Conservation (phyloP, 306 rosid genomes). For the Trifolium dubium region DNA sequence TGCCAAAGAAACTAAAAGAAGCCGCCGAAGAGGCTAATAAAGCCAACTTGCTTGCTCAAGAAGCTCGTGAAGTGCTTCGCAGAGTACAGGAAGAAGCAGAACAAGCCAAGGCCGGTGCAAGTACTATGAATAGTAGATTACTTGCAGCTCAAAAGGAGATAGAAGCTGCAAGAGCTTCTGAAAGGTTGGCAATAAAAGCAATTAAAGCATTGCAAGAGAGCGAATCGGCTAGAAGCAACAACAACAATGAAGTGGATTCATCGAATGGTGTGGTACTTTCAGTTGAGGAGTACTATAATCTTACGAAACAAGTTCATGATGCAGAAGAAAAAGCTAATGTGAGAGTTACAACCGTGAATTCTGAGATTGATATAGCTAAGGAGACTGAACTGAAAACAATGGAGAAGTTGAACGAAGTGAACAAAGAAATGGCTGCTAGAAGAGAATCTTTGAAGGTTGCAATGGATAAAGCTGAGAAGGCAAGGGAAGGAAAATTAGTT, state of each 20-base stretch:
- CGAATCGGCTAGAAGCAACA: conserved; percentile 56
- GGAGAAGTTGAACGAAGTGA: conserved; percentile 76
- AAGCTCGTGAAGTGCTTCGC: conserved; percentile 65
- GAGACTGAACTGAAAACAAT: conserved; percentile 71
- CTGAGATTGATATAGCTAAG: conserved; percentile 73
- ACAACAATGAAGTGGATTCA: conserved; percentile 47
- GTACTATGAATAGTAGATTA: conserved; percentile 78
- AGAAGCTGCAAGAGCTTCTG: conserved; percentile 90
- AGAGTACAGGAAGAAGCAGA: conserved; percentile 76
- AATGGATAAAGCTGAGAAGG: conserved; percentile 85
- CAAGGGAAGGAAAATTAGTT: conserved; percentile 87
- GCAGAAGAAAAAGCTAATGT: conserved; percentile 76
- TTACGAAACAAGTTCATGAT: conserved; percentile 80
- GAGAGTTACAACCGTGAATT: conserved; percentile 67
- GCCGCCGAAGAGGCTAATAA: conserved; percentile 79
- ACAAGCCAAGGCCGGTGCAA: conserved; percentile 88
- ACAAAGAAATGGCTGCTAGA: conserved; percentile 63
- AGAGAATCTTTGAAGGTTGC: conserved; percentile 75
- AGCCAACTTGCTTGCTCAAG: conserved; percentile 66
- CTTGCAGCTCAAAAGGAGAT: conserved; percentile 87
- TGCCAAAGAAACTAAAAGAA: conserved; percentile 73
- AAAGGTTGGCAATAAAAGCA: conserved; percentile 76
- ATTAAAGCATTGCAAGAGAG: conserved; percentile 89
- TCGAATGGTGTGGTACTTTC: conserved; percentile 68
- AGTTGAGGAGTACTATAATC: conserved; percentile 79